phyloP scores from a whole-genome alignment of 805 yeast species.

The Suhomyces kilbournensis region DNA sequence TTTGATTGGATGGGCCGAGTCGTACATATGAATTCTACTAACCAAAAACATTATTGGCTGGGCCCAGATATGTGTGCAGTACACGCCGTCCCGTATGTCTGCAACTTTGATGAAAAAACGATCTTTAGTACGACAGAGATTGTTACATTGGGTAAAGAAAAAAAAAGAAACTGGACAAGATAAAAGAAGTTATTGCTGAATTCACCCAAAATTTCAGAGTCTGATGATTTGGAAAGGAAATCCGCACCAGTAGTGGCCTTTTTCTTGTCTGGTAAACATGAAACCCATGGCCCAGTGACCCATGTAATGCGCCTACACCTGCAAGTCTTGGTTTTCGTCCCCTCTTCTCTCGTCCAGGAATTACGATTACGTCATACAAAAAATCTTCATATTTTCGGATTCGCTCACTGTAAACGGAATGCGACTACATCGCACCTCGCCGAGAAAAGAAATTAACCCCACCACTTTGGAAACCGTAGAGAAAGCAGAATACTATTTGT shows the following conservation, averaged over 20 bases:
- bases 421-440: not conserved
- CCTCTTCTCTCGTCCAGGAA: not conserved
- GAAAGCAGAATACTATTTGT: not conserved
- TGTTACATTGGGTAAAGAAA: not conserved
- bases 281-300: not conserved
- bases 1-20: not conserved
- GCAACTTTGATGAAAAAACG: not conserved
- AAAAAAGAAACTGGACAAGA: not conserved
- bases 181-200: not conserved
- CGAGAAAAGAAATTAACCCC: not conserved
- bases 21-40: not conserved
- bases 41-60: not conserved
- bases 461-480: not conserved
- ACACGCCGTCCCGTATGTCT: not conserved
- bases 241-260: not conserved
- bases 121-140: not conserved
- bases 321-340: not conserved
- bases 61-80: not conserved
- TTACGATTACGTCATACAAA: not conserved
- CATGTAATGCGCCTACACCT: not conserved
- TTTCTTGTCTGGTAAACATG: not conserved
- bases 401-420: not conserved
- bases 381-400: not conserved
- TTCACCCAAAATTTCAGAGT: not conserved
- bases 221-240: not conserved